Evolutionary conservation across 2,329 filamentous ascomycete species (phyloP).

Genomic region (Calonectria honghensis): DNA sequence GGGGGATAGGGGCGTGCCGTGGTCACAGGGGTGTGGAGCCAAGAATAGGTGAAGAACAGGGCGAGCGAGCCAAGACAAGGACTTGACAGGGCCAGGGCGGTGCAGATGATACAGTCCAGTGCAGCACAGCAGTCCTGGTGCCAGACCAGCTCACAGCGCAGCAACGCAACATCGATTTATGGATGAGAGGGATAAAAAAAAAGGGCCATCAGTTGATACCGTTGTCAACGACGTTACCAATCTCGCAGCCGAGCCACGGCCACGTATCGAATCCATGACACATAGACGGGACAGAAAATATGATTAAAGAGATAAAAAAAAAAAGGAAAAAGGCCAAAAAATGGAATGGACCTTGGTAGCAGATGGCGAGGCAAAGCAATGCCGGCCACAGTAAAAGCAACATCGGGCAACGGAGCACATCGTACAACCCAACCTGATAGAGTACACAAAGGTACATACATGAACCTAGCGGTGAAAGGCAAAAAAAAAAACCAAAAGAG

Average conservation of each 20-base stretch:
- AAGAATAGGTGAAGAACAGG: constrained; percentile 43
- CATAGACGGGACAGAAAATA: constrained; percentile 3
- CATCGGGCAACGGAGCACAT: constrained; percentile 22
- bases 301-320: constrained; percentile 12
- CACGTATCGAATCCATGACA: constrained; percentile 30
- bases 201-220: constrained; percentile 10
- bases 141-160: constrained; percentile 26
- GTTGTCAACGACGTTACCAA: constrained; percentile 21
- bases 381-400: constrained; percentile 20
- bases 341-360: constrained; percentile 15
- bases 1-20: constrained; percentile 39
- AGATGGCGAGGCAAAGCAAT: constrained; percentile 25
- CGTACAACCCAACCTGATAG: constrained; percentile 24
- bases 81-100: constrained; percentile 48
- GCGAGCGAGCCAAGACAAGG: constrained; percentile 50
- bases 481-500: constrained; percentile 6
- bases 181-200: constrained; percentile 1
- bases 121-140: constrained; percentile 27
- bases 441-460: constrained; percentile 25
- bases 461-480: constrained; percentile 28
- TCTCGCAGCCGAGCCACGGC: constrained; percentile 25
- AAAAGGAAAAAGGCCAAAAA: constrained; percentile 7
- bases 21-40: constrained; percentile 25
- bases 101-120: constrained; percentile 46
- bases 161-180: constrained; percentile 31